Evolutionary conservation across 2,329 filamentous ascomycete species (phyloP).

Genomic region (Ophiocordyceps camponoti-saundersi): DNA sequence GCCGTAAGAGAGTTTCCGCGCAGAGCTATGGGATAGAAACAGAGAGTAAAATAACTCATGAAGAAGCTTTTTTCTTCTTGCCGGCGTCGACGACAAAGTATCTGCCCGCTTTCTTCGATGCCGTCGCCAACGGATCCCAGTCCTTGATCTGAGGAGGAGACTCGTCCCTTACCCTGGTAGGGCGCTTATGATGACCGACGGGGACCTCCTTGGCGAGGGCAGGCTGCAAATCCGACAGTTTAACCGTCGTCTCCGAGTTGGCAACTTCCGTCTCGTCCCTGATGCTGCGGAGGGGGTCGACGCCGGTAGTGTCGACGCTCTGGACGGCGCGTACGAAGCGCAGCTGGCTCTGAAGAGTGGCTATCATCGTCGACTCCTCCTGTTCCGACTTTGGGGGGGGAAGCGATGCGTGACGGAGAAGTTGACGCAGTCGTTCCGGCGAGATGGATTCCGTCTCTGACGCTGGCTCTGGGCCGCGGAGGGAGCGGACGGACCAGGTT

Average conservation of each 20-base stretch:
- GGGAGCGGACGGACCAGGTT: conserved; percentile 67
- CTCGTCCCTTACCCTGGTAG: conserved; percentile 18
- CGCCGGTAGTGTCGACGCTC: conserved; percentile 52
- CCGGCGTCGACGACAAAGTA: conserved; percentile 59
- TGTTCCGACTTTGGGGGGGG: conserved; percentile 46
- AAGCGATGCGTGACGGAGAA: conserved; percentile 78
- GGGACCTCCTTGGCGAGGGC: conserved; percentile 43
- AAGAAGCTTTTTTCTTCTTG: not conserved
- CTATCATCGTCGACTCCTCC: conserved; percentile 55
- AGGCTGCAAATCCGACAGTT: conserved; percentile 35
- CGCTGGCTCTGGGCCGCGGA: conserved; percentile 19
- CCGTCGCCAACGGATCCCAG: conserved; percentile 55
- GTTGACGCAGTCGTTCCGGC: conserved; percentile 55
- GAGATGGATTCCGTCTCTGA: conserved; percentile 31
- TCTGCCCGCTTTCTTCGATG: conserved; percentile 47
- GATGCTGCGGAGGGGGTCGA: conserved; percentile 62
- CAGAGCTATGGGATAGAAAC: not conserved
- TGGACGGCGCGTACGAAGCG: conserved; percentile 85
- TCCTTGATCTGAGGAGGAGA: conserved; percentile 33
- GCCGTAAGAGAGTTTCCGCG: conserved; percentile 1
- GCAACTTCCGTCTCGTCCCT: conserved; percentile 60
- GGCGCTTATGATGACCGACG: conserved; percentile 35
- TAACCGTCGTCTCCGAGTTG: conserved; percentile 41
- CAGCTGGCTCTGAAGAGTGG: conserved; percentile 64
- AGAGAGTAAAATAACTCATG: not conserved